Conservation (phyloP, 345 rosid genomes). For the Cardiospermum halicacabum region DNA sequence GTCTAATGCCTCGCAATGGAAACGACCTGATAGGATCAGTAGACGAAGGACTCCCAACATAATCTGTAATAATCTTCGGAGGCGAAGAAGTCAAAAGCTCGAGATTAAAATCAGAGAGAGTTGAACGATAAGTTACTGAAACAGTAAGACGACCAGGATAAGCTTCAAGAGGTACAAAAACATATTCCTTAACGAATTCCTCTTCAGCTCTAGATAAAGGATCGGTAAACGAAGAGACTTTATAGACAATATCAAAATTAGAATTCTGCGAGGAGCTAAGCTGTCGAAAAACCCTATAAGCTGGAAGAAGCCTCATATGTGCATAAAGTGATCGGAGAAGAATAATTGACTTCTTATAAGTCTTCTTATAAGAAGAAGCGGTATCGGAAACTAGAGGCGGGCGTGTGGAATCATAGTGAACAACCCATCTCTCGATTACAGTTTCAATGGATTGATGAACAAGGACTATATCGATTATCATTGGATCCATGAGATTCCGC, state of each 20-base stretch:
- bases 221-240: conserved; percentile 73
- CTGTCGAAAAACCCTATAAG: conserved; percentile 63
- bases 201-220: conserved; percentile 59
- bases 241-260: conserved; percentile 63
- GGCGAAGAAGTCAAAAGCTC: conserved; percentile 55
- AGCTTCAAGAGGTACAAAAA: conserved; percentile 70
- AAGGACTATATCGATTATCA: conserved; percentile 79
- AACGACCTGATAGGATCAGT: conserved; percentile 75
- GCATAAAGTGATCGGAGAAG: conserved; percentile 67
- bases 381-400: conserved; percentile 42
- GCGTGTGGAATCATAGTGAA: conserved; percentile 62
- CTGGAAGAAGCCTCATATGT: conserved; percentile 79
- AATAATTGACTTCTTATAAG: conserved; percentile 74
- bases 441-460: conserved; percentile 58
- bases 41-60: conserved; percentile 84
- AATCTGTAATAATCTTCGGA: conserved; percentile 73
- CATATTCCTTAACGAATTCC: conserved; percentile 52
- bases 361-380: conserved; percentile 55
- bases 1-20: conserved; percentile 51
- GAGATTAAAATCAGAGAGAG: conserved; percentile 65
- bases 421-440: conserved; percentile 83
- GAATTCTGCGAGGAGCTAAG: conserved; percentile 49
- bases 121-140: conserved; percentile 60
- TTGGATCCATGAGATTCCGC: conserved; percentile 60
- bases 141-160: conserved; percentile 63